A percentile compares a stretch with the other conserved stretches of the same genome.
phyloP scores from a whole-genome alignment of 2,329 filamentous ascomycete genomes.

The Penicillium psychrosexuale region DNA sequence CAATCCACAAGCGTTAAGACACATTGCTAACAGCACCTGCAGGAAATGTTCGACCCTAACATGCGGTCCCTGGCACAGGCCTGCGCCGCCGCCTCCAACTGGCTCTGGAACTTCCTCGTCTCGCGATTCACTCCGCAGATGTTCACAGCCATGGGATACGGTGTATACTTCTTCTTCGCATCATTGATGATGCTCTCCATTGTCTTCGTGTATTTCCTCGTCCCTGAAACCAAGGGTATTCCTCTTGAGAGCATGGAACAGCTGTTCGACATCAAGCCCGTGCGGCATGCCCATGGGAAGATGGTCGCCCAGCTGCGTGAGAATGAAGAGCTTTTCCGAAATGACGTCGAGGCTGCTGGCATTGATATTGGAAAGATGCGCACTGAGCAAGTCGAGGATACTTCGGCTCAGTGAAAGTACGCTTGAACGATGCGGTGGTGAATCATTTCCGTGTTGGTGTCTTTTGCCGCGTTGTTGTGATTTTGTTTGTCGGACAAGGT shows the following conservation, averaged over 20 bases:
- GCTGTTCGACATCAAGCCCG: conserved; percentile 49
- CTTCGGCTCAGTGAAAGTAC: conserved; percentile 10
- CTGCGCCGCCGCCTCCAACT: conserved; percentile 51
- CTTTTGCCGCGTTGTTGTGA: background rate
- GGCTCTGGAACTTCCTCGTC: conserved; percentile 41
- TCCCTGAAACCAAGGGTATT: conserved; percentile 64
- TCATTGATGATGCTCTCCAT: conserved; percentile 57
- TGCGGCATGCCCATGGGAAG: conserved; percentile 36
- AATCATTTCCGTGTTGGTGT: background rate
- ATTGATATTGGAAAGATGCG: conserved; percentile 15
- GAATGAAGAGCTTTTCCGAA: conserved; percentile 37
- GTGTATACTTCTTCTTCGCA: conserved; percentile 67
- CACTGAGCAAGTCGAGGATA: conserved; percentile 19
- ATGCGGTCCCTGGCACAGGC: conserved; percentile 69
- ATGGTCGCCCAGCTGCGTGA: conserved; percentile 34
- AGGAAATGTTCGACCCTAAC: conserved; percentile 70
- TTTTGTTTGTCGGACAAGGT: background rate
- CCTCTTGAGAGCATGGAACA: conserved; percentile 63
- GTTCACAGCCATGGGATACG: conserved; percentile 50
- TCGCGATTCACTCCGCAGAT: conserved; percentile 43
- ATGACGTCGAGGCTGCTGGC: conserved; percentile 21
- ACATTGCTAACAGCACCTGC: conserved; percentile 7
- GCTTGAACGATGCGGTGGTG: conserved; percentile 8
- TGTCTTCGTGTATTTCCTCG: conserved; percentile 58
- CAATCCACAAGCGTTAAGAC: background rate